A percentile compares a stretch with the other conserved stretches of the same genome.
These are phyloP conservation scores for Leptomonas seymouri DNA, from an alignment of 208 protist genomes.

Conservation along the genomic window DNA sequence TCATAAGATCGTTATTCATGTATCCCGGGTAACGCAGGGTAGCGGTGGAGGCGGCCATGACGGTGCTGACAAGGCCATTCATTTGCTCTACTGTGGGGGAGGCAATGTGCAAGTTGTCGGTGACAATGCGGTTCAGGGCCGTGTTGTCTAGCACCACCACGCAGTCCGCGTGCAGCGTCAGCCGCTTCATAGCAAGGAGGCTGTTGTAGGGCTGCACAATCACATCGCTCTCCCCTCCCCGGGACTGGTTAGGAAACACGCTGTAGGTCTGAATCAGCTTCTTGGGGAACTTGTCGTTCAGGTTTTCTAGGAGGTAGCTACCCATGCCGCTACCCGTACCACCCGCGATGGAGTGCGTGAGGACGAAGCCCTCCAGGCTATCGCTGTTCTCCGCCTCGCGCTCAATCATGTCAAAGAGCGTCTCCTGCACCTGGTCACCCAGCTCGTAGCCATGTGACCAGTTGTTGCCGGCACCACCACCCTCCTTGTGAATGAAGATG, in stretches of 20 bases:
- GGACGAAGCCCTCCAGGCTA: constrained; percentile 98
- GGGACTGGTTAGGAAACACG: constrained; percentile 96
- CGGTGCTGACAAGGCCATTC: constrained; percentile 98
- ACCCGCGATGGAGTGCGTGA: constrained; percentile 99
- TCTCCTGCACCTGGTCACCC: constrained; percentile 92
- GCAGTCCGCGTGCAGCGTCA: constrained; percentile 97
- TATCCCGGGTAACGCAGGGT: constrained; percentile 99
- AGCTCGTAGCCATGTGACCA: constrained; percentile 98
- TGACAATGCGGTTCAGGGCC: constrained; percentile 98
- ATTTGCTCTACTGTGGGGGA: constrained; percentile 97
- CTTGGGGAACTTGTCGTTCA: constrained; percentile 98
- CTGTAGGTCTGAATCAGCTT: constrained; percentile 99
- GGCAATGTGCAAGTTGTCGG: constrained; percentile 95
- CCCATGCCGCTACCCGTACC: constrained; percentile 99
- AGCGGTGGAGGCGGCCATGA: constrained; percentile 99
- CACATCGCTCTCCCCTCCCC: constrained; percentile 91
- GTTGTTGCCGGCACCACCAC: constrained; percentile 99
- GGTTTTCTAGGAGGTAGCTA: constrained; percentile 97
- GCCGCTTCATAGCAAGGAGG: constrained; percentile 98
- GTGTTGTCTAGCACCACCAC: constrained; percentile 99
- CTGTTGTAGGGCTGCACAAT: constrained; percentile 99
- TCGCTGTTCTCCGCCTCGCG: constrained; percentile 99
- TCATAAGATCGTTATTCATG: constrained; percentile 98
- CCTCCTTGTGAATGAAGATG: constrained; percentile 96
- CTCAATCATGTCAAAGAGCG: constrained; percentile 99